Percentiles rank a stretch among this genome's conserved stretches.
Conservation (phyloP, 1,284 basidiomycete species). For the Moesziomyces sp. region DNA sequence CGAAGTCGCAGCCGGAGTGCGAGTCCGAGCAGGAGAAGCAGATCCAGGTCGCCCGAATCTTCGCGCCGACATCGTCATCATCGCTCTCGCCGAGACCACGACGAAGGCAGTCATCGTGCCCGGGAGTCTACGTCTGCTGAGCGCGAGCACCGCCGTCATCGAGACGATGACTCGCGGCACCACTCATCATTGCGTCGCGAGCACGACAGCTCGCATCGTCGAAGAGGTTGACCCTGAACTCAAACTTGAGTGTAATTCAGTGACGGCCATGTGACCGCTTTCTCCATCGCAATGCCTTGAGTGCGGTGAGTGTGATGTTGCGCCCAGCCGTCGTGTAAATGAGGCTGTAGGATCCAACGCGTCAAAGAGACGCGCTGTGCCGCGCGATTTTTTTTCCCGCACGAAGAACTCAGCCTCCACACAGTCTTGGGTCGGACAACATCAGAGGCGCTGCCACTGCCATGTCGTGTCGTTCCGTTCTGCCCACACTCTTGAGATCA, state of each 20-base stretch:
- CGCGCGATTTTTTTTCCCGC: constrained; percentile 11
- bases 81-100: background rate
- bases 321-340: constrained; percentile 15
- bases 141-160: constrained; percentile 1
- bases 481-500: background rate
- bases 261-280: too few species aligned
- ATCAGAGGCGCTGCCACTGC: background rate
- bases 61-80: constrained; percentile 11
- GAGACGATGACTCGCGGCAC: background rate
- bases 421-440: constrained; percentile 7
- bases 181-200: constrained; percentile 6
- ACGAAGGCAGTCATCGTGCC: constrained; percentile 1
- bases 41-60: constrained; percentile 24
- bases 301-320: background rate
- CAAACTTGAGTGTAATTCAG: background rate
- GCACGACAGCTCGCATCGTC: background rate
- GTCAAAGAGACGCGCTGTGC: constrained; percentile 26
- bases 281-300: too few species aligned
- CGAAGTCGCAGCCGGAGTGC: constrained; percentile 2
- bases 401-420: constrained; percentile 41
- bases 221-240: background rate
- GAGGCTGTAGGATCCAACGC: constrained; percentile 7
- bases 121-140: background rate
- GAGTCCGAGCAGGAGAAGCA: constrained; percentile 4
- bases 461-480: background rate